A percentile compares a stretch with the other conserved stretches of the same genome.
phyloP scores from a whole-genome alignment of 768 basidiomycete species.

The Kwoniella europaea region DNA sequence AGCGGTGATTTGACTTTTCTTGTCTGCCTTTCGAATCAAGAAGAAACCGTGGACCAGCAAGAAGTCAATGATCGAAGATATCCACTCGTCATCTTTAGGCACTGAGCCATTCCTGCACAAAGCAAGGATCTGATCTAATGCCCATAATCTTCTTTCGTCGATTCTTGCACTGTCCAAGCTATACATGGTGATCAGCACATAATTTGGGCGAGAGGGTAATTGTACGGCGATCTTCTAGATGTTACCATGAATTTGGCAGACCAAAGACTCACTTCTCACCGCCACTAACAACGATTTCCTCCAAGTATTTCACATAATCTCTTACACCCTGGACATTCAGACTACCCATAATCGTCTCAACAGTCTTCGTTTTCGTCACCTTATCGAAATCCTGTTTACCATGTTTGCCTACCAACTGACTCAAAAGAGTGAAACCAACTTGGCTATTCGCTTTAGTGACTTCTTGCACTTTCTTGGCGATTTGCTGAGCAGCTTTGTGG shows the following conservation, averaged over 20 bases:
- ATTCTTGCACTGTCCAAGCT: conserved; percentile 51
- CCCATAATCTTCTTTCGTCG: conserved; percentile 71
- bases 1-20: conserved; percentile 66
- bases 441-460: conserved; percentile 76
- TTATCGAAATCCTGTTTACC: conserved; percentile 89
- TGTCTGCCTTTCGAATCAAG: conserved; percentile 71
- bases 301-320: conserved; percentile 74
- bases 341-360: conserved; percentile 78
- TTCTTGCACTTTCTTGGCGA: conserved; percentile 75
- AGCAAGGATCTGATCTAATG: conserved; percentile 79
- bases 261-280: conserved; percentile 60
- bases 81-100: conserved; percentile 77
- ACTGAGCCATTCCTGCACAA: conserved; percentile 79
- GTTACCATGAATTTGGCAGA: too few species aligned
- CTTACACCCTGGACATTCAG: conserved; percentile 77
- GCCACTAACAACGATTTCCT: conserved; percentile 65
- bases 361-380: conserved; percentile 87
- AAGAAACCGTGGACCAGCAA: conserved; percentile 81
- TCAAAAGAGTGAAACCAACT: conserved; percentile 80
- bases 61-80: conserved; percentile 77
- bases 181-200: neutral
- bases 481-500: conserved; percentile 83
- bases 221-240: too few species aligned
- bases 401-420: conserved; percentile 79
- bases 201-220: too few species aligned